phyloP scores from a whole-genome alignment of 306 rosid genomes.

The Cucumis hystrix region DNA sequence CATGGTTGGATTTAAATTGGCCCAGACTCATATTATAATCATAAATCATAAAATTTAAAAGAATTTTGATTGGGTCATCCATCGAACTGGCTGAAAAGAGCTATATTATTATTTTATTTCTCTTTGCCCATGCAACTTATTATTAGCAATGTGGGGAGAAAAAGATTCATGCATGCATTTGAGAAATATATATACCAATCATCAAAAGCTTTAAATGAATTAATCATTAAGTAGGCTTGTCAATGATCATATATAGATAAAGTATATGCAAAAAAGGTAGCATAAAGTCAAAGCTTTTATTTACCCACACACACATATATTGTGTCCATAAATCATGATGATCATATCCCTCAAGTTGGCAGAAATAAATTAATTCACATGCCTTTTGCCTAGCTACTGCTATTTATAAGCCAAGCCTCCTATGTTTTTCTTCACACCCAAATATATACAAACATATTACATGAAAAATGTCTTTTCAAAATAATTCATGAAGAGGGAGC shows the following conservation, averaged over 20 bases:
- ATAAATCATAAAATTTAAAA: background rate
- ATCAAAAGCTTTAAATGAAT: background rate
- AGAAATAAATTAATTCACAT: background rate
- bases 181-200: background rate
- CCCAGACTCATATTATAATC: too few species aligned
- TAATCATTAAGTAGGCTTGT: background rate
- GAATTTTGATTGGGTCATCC: background rate
- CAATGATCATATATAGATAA: background rate
- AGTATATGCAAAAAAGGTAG: background rate
- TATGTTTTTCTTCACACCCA: background rate
- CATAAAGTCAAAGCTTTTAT: background rate
- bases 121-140: background rate
- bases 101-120: background rate
- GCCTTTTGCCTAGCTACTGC: background rate
- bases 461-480: background rate
- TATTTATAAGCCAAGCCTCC: background rate
- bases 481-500: background rate
- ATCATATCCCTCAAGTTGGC: background rate
- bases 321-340: background rate
- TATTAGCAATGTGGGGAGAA: background rate
- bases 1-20: background rate
- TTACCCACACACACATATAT: background rate
- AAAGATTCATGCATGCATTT: background rate
- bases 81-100: background rate
- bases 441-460: background rate